These are phyloP conservation scores for Podospora australis DNA, from an alignment of 495 filamentous ascomycete species.

Conservation along the genomic window DNA sequence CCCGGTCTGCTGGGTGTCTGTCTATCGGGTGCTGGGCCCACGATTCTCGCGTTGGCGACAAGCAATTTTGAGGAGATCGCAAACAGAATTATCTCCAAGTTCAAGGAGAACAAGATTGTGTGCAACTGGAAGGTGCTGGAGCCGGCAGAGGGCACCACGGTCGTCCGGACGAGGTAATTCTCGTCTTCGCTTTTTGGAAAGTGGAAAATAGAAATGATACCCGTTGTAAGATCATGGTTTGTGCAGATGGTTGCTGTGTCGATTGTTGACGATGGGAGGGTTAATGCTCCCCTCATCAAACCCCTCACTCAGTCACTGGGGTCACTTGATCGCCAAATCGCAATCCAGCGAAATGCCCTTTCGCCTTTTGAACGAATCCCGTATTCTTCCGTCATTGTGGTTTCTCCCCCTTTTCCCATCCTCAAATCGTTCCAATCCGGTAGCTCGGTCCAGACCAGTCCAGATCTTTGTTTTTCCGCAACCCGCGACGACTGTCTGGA, in stretches of 20 bases:
- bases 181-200: background rate
- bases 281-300: too few species aligned
- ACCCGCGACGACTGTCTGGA: background rate
- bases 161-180: conserved; percentile 27
- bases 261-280: too few species aligned
- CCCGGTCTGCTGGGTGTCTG: conserved; percentile 88
- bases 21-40: conserved; percentile 87
- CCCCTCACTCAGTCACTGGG: too few species aligned
- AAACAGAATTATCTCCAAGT: conserved; percentile 60
- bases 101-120: conserved; percentile 54
- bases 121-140: conserved; percentile 85
- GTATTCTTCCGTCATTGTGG: background rate
- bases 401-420: background rate
- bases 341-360: background rate
- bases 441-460: background rate
- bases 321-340: too few species aligned
- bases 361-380: background rate
- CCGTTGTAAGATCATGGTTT: background rate
- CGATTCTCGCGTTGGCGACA: conserved; percentile 87
- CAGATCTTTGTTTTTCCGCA: background rate
- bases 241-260: too few species aligned
- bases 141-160: conserved; percentile 76
- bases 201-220: background rate
- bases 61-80: conserved; percentile 82
- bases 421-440: background rate